Evolutionary conservation across 2,329 filamentous ascomycete species (phyloP).

Genomic region (Xylaria sp.): DNA sequence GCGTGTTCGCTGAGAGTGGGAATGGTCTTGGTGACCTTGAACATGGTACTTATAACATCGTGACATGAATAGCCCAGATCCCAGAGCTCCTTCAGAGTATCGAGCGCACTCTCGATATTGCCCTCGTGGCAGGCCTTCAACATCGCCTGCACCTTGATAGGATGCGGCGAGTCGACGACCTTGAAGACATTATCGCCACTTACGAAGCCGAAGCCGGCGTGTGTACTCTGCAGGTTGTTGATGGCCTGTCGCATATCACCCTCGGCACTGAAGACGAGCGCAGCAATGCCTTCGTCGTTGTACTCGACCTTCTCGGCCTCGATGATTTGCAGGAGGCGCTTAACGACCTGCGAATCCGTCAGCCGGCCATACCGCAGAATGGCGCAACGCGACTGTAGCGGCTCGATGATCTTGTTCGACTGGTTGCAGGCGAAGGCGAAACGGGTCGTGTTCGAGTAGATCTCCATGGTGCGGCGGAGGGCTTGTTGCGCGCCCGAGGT

Average conservation of each 20-base stretch:
- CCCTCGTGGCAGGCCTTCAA: slow-evolving; percentile 94
- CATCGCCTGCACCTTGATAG: slow-evolving; percentile 98
- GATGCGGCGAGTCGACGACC: slow-evolving; percentile 94
- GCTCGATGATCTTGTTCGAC: slow-evolving; percentile 99
- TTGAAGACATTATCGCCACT: slow-evolving; percentile 97
- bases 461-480: slow-evolving; percentile 94
- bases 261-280: slow-evolving; percentile 94
- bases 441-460: slow-evolving; percentile 91
- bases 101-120: slow-evolving; percentile 81
- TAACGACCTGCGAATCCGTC: slow-evolving; percentile 88
- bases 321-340: slow-evolving; percentile 85
- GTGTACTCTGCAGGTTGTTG: slow-evolving; percentile 94
- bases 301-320: slow-evolving; percentile 86
- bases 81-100: slow-evolving; percentile 86
- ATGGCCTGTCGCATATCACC: slow-evolving; percentile 99
- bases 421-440: slow-evolving; percentile 99
- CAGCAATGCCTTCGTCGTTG: slow-evolving; percentile 88
- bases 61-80: slow-evolving; percentile 94
- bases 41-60: slow-evolving; percentile 99
- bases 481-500: slow-evolving; percentile 95
- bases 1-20: slow-evolving; percentile 87
- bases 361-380: slow-evolving; percentile 90
- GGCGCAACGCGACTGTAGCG: slow-evolving; percentile 92
- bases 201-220: slow-evolving; percentile 93
- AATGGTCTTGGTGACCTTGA: slow-evolving; percentile 94